Percentiles rank a stretch among this genome's conserved stretches.
Evolutionary conservation across 257 asterid species (phyloP).

Genomic region (Solanum peruvianum): DNA sequence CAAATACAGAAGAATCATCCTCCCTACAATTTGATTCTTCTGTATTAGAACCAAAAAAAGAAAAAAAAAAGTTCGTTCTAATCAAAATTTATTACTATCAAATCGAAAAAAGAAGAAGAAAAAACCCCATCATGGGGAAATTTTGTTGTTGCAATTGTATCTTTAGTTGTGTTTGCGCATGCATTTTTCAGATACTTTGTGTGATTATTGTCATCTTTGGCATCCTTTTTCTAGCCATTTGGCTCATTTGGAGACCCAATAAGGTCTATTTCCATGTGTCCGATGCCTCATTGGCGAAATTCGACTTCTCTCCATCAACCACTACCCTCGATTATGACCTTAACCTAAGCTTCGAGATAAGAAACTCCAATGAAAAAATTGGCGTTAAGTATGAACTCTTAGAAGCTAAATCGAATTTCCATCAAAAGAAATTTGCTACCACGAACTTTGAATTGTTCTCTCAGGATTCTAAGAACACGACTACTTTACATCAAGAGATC

Average conservation of each 20-base stretch:
- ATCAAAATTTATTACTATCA: neutral
- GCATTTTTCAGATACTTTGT: conserved; percentile 53
- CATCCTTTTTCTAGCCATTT: conserved; percentile 18
- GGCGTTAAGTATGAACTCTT: conserved; percentile 63
- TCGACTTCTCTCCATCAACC: conserved; percentile 28
- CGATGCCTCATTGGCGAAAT: conserved; percentile 48
- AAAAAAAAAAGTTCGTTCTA: neutral
- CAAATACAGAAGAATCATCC: neutral
- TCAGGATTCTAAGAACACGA: conserved; percentile 44
- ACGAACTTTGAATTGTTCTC: conserved; percentile 26
- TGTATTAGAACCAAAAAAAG: neutral
- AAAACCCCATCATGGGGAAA: neutral
- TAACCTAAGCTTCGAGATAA: conserved; percentile 43
- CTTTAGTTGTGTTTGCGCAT: conserved; percentile 42
- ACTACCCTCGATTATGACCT: conserved; percentile 54
- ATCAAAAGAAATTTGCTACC: conserved; percentile 32
- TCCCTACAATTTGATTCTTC: neutral
- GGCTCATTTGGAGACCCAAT: conserved; percentile 77
- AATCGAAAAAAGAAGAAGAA: neutral
- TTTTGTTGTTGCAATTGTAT: conserved; percentile 69
- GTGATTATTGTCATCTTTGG: conserved; percentile 32
- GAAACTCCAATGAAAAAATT: conserved; percentile 70
- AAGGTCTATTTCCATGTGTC: conserved; percentile 41
- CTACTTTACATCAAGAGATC: conserved; percentile 18
- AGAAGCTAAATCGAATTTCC: conserved; percentile 48